phyloP scores from a whole-genome alignment of 305 asterid genomes.

The Solanum hybrid region DNA sequence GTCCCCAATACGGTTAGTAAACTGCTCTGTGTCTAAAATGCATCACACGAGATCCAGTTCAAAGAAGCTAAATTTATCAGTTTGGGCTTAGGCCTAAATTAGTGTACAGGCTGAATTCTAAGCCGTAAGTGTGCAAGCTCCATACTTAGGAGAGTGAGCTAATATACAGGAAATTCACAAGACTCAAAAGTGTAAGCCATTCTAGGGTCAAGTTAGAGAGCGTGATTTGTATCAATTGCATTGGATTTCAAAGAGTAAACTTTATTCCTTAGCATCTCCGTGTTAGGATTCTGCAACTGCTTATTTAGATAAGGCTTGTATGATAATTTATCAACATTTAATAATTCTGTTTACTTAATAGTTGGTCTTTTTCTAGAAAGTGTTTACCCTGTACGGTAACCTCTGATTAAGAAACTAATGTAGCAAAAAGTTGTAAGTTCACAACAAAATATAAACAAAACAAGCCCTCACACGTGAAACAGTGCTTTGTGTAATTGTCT shows the following conservation, averaged over 20 bases:
- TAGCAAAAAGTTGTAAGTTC: background rate
- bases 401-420: background rate
- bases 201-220: background rate
- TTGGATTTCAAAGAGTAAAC: background rate
- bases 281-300: background rate
- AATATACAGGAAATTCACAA: background rate
- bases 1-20: background rate
- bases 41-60: background rate
- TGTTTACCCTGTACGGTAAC: background rate
- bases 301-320: background rate
- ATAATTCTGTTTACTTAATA: background rate
- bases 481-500: background rate
- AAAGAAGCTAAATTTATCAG: background rate
- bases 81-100: background rate
- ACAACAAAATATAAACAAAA: background rate
- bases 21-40: background rate
- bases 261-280: background rate
- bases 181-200: background rate
- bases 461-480: background rate
- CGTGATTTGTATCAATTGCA: background rate
- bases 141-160: background rate
- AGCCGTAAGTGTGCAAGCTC: background rate
- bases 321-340: background rate
- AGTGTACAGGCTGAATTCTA: background rate
- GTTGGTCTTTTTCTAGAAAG: background rate